Base-by-base conservation (phyloP, 2,329 filamentous ascomycete genomes). In the Scytalidium sp. region DNA sequence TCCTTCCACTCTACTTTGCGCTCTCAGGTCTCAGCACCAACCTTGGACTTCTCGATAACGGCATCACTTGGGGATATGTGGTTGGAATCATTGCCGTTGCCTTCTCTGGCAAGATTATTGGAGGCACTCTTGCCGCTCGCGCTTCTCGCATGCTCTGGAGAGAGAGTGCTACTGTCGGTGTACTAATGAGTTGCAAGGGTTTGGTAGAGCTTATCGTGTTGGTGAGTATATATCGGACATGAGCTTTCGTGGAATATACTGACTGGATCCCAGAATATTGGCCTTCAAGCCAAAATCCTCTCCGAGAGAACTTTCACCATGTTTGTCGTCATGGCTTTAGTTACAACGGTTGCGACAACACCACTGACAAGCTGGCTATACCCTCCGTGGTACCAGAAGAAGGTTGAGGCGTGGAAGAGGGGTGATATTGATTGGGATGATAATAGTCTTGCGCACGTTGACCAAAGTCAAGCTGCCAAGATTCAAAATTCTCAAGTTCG, bases 101-200 rank as follows among this genome's bases (percentile, higher is more conserved):
- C 1, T 95, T 97, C 62, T 72, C 83, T 19, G 90, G 86, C 44
- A 97, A 97, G 67, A 87, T 97, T 46, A 74, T 85, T 11, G 93
- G 92, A 40, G 91, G 90, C 17, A 85, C 90, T 0, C 51, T 95
- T 1, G 90, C 92, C 7, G 91, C 93, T 1, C 81, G 83, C 29
- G 63, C 83, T 3, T 89, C 83, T 60, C 90, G 87, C 21, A 75
- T 97, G 45, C 79, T 95, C 1, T 97, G 93, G 93, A 81, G 92
- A 51, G 93, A 97, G 67, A 92, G 88, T 50, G 81, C 95, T 25
- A 83, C 90, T 1, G 94, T 97, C 57, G 93, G 93, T 13, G 83
- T 86, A 15, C 71, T 97, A 60, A 97, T 97, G 93, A 96, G 90
- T 70, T 97, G 93, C 69, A 97, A 97, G 68, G 93, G 93, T 61